Evolutionary conservation across 1,284 basidiomycete species (phyloP).

Genomic region (Cutaneotrichosporon sp.): DNA sequence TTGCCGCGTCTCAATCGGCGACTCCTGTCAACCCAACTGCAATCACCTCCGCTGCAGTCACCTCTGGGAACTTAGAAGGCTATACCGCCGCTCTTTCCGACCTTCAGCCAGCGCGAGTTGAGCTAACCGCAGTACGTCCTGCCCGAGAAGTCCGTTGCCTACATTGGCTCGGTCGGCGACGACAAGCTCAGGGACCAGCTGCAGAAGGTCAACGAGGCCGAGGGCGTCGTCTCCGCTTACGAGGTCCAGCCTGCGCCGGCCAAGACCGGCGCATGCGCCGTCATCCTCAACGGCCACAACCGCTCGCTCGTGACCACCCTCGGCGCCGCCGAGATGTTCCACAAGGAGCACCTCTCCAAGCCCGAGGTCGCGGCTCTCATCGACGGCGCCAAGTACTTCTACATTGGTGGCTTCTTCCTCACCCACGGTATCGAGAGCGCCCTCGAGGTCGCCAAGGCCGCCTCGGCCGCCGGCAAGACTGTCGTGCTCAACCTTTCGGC

Average conservation of each 20-base stretch:
- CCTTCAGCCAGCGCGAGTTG: background rate
- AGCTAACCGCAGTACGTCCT: constrained; percentile 70
- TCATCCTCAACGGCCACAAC: constrained; percentile 89
- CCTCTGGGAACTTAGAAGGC: too few relatives aligned
- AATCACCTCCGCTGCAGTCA: too few relatives aligned
- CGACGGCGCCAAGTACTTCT: constrained; percentile 77
- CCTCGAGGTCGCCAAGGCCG: constrained; percentile 72
- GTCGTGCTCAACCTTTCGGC: constrained; percentile 93
- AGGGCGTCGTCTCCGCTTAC: constrained; percentile 85
- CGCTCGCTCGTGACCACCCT: constrained; percentile 89
- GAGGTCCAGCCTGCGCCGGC: constrained; percentile 71
- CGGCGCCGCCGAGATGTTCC: constrained; percentile 84
- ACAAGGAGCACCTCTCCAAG: constrained; percentile 71
- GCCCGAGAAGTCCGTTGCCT: constrained; percentile 85
- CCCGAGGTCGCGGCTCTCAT: constrained; percentile 71
- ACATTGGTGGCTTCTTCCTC: constrained; percentile 96
- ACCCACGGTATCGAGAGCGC: constrained; percentile 81
- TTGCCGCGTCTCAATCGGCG: too few relatives aligned
- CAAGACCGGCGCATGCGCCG: constrained; percentile 95
- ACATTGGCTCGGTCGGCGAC: constrained; percentile 89
- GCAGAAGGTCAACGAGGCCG: constrained; percentile 84
- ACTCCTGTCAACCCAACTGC: too few relatives aligned
- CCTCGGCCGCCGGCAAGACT: constrained; percentile 71
- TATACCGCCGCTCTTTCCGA: background rate
- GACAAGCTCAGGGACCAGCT: constrained; percentile 88